These are phyloP conservation scores for Chaetomiaceae sp. DNA, from an alignment of 2,329 filamentous ascomycete genomes.

Conservation along the genomic window DNA sequence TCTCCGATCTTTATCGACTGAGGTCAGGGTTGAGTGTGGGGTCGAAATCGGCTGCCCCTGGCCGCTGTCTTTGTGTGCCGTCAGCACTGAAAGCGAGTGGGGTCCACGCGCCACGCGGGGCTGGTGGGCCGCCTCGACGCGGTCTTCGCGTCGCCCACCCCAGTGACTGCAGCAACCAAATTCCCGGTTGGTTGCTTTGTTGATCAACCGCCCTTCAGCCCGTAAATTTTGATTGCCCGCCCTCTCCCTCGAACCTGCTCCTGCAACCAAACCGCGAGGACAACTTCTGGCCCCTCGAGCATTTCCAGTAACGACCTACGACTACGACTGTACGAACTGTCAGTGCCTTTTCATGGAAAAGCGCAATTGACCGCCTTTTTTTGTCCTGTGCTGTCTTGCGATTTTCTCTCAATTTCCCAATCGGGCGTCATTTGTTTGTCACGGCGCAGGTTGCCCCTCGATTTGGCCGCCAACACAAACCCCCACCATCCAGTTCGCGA, in stretches of 20 bases:
- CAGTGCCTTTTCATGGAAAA: constrained; percentile 17
- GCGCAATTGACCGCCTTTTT: constrained; percentile 13
- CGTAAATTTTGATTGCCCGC: constrained; percentile 9
- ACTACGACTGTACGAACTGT: constrained; percentile 8
- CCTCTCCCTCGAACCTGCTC: neutral
- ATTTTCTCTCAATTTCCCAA: constrained; percentile 6
- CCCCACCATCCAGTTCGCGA: constrained; percentile 15
- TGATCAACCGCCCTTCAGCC: constrained; percentile 20
- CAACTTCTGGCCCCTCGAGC: neutral
- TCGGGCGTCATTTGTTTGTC: constrained; percentile 16
- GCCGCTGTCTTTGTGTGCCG: too few relatives aligned
- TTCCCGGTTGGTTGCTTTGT: constrained; percentile 24
- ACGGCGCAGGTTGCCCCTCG: constrained; percentile 17
- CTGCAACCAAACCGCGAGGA: neutral
- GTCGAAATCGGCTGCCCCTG: too few relatives aligned
- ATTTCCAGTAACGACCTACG: neutral
- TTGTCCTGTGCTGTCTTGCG: constrained; percentile 8
- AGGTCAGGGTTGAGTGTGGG: too few relatives aligned
- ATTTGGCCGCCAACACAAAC: constrained; percentile 2
- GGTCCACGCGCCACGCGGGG: constrained; percentile 8
- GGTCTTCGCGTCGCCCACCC: constrained; percentile 21
- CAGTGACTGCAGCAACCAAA: constrained; percentile 5
- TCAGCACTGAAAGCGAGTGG: constrained; percentile 8
- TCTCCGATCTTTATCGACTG: too few relatives aligned
- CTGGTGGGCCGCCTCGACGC: constrained; percentile 15